Evolutionary conservation across 306 rosid species (phyloP), one percentile per base, ranked within the genome.

Genomic region (Lablab purpureus): DNA sequence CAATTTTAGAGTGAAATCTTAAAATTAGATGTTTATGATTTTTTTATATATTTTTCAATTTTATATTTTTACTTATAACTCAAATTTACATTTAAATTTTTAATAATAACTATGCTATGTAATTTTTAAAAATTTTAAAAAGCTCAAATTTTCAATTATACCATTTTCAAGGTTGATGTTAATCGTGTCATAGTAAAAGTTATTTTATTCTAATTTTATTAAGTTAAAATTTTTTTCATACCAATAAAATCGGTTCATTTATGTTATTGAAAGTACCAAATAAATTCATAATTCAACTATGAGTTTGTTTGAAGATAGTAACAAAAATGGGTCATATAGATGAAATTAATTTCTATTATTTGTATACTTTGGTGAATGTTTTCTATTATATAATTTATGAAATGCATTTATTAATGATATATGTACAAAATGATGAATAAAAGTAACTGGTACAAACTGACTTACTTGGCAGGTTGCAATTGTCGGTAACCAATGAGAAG

Each of bases 401-500:
- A 68, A 43, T 7, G 40, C 11, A 28, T 60, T 27, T 60, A 6
- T 59, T 13, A 14, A 59, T 27, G 1, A 25, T 59, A 30, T 9
- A 55, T 32, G 63, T 4, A 62, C 22, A 79, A 36, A 47, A 21
- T 71, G 75, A 73, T 40, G 65, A 79, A 47, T 45, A n/a, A 28
- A 47, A 58, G 22, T 32, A 36, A 17, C 23, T 64, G 34, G 69
- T 72, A 80, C 79, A 36, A 59, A 46, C 12, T 59, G 21, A 62
- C 22, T 28, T 1, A 7, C 23, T 36, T 51, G 34, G 37, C 79
- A 73, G 65, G 59, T 12, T 51, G 74, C 46, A 65, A 28, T 52
- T 40, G 84, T 80, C 75, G 43, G 80, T 18, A 75, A 45, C 79
- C 71, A 60, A 75, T 60, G 5, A 45, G 45, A 19, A 62, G 49